These are phyloP conservation scores for Entophlyctis luteolus DNA, from an alignment of 192 early-diverging fungal genomes.

Conservation along the genomic window DNA sequence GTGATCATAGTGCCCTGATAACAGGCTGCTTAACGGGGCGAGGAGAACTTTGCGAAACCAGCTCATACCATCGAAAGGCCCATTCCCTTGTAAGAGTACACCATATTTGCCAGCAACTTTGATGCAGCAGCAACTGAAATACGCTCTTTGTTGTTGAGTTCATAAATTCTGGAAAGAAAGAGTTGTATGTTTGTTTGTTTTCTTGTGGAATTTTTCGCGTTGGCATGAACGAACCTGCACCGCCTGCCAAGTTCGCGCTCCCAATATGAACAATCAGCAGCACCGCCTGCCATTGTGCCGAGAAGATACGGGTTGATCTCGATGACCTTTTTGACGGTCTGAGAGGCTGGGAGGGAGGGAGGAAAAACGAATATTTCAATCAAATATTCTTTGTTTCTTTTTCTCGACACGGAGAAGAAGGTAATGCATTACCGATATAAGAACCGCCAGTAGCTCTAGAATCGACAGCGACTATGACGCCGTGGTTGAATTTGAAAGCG, in stretches of 20 bases:
- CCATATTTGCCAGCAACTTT: constrained; percentile 94
- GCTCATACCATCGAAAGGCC: constrained; percentile 86
- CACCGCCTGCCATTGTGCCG: constrained; percentile 99
- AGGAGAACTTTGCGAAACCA: too few relatives aligned
- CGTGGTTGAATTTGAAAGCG: constrained; percentile 93
- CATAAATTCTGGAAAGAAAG: constrained; percentile 64
- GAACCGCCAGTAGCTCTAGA: constrained; percentile 90
- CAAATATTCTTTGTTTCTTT: too few relatives aligned
- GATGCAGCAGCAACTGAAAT: constrained; percentile 98
- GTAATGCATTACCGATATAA: constrained; percentile 69
- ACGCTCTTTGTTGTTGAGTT: constrained; percentile 96
- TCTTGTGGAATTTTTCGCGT: not conserved
- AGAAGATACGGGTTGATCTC: constrained; percentile 98
- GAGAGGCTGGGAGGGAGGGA: constrained; percentile 62
- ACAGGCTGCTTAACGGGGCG: too few relatives aligned
- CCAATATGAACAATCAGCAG: constrained; percentile 98
- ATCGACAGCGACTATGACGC: constrained; percentile 92
- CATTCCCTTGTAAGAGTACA: constrained; percentile 97
- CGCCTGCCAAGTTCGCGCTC: constrained; percentile 93
- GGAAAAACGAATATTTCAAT: not conserved
- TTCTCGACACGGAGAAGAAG: not conserved
- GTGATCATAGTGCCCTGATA: constrained; percentile 97
- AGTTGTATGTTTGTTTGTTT: not conserved
- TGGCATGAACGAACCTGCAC: constrained; percentile 66
- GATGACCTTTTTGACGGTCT: constrained; percentile 96